Base-by-base conservation (phyloP, 768 basidiomycete species). In the Leccinum boreale region DNA sequence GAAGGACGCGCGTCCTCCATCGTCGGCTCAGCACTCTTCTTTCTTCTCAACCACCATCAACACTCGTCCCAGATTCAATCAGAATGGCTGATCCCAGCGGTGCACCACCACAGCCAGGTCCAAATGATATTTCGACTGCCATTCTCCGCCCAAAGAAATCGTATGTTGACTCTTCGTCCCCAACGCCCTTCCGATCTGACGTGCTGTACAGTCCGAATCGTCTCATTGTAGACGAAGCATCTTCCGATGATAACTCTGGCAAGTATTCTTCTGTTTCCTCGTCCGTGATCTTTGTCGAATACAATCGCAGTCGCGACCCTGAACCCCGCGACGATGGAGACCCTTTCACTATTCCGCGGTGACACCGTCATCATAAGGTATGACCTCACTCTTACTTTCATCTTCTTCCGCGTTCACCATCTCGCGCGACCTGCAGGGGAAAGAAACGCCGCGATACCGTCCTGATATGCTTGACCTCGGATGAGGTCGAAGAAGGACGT, bases 391-490 rank as follows among this genome's bases (percentile, higher is more conserved):
- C 0, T 15, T 29, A 9, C 55, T 23, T n/a, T 50, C 35, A 5
- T 53, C 10, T 4, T 21, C 8, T 50, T 17, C 56, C 29, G 17
- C 49, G 1, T 19, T 63, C 9, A 66, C 0, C 15, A 2, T 33
- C 36, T 59, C 44, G 58, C 57, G 19, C 44, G 55, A 46, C 17
- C 24, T 52, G 42, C 52, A 94, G 95, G 59, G 96, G 97, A 49
- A 98, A 98, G 84, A 95, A 97, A 80, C 87, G 97, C 69, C 87
- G 90, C 67, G 95, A 98, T 67, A 98, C 96, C 8, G 97, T 99
- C 45, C 87, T 99, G 60, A 98, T 98, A 72, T 97, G 94, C 69
- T 75, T 99, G 69, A 90, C 89, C 69, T 91, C 90, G 42, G 97
- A 98, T 68, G 93, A 96, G 60, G 92, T 98, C 60, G 97, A 98